Conservation (phyloP, 768 basidiomycete genomes). For the Phallus indusiatus region DNA sequence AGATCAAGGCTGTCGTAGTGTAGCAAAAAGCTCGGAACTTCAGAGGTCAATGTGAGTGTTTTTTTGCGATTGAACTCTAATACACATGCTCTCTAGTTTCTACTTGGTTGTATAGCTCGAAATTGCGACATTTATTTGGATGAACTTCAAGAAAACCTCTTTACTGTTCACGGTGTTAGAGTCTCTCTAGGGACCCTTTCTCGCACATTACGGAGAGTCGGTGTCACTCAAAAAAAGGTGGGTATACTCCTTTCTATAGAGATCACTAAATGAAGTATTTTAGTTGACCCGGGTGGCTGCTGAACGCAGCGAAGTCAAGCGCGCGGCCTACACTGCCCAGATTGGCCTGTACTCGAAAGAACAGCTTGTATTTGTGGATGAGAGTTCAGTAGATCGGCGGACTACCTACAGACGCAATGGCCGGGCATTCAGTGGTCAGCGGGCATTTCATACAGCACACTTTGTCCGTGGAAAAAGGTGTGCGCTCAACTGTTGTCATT, state of each 20-base stretch:
- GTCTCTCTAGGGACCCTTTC: neutral
- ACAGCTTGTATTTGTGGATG: slow-evolving; percentile 21
- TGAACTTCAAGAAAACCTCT: neutral
- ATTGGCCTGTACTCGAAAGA: slow-evolving; percentile 11
- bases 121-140: too few relatives aligned
- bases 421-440: slow-evolving; percentile 16
- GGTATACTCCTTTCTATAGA: neutral
- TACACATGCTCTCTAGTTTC: too few relatives aligned
- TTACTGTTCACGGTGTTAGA: neutral
- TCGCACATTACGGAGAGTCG: neutral
- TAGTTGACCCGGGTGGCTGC: slow-evolving; percentile 13
- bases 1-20: too few relatives aligned
- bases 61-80: too few relatives aligned
- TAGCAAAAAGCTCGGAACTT: too few relatives aligned
- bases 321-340: slow-evolving; percentile 1
- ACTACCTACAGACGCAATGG: slow-evolving; percentile 16
- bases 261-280: too few relatives aligned
- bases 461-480: slow-evolving; percentile 16
- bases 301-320: slow-evolving; percentile 8
- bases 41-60: too few relatives aligned
- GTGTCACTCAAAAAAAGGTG: slow-evolving; percentile 6
- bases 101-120: too few relatives aligned
- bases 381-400: slow-evolving; percentile 16
- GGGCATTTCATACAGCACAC: slow-evolving; percentile 13
- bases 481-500: neutral